These are phyloP conservation scores for Martiniozyma asiatica DNA, from an alignment of 1,139 yeast species.

Conservation along the genomic window DNA sequence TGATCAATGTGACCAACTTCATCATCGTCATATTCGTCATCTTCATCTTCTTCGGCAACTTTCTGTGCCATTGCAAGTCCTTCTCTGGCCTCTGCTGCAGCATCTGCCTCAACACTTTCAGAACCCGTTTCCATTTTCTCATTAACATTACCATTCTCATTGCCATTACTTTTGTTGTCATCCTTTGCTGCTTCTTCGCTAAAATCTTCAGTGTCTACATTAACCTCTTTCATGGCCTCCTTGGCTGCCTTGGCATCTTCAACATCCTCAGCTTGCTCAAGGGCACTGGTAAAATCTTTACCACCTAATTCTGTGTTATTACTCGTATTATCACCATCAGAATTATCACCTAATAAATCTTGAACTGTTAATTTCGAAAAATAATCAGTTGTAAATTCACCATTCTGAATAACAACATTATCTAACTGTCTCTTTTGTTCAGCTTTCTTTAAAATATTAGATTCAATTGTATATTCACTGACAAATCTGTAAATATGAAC, in stretches of 20 bases:
- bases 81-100: slow-evolving; percentile 20
- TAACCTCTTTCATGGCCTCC: slow-evolving; percentile 80
- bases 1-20: slow-evolving; percentile 89
- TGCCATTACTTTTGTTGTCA: slow-evolving; percentile 1
- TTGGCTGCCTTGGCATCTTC: slow-evolving; percentile 92
- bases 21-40: too few relatives aligned
- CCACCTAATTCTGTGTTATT: slow-evolving; percentile 22
- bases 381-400: slow-evolving; percentile 96
- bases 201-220: slow-evolving; percentile 77
- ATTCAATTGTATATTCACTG: slow-evolving; percentile 91
- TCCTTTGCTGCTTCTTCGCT: slow-evolving; percentile 27
- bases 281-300: slow-evolving; percentile 48
- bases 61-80: too few relatives aligned
- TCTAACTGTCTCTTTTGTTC: slow-evolving; percentile 92
- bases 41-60: slow-evolving; percentile 42
- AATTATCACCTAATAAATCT: slow-evolving; percentile 51
- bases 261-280: slow-evolving; percentile 93
- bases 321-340: slow-evolving; percentile 15
- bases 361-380: slow-evolving; percentile 82
- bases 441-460: slow-evolving; percentile 87
- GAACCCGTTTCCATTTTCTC: slow-evolving; percentile 2
- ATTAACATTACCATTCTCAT: slow-evolving; percentile 2
- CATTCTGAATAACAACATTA: slow-evolving; percentile 93
- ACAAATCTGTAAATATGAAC: slow-evolving; percentile 96
- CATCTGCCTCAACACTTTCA: slow-evolving; percentile 5